phyloP scores from a whole-genome alignment of 2,329 filamentous ascomycete genomes.

The Cladosporium oxysporum region DNA sequence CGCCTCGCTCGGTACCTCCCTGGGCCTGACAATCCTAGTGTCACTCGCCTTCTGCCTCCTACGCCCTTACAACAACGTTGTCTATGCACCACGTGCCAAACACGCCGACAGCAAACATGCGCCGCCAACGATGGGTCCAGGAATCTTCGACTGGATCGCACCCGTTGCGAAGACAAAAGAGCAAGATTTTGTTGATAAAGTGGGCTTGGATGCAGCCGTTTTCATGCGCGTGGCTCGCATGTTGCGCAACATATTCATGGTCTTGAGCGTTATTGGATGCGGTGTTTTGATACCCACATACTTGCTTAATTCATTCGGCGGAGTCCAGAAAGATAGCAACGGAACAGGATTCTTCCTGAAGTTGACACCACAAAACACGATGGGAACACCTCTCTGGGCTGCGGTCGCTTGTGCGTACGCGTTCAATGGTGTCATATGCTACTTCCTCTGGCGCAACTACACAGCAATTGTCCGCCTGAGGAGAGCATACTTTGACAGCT shows the following conservation, averaged over 20 bases:
- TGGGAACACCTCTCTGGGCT: conserved; percentile 51
- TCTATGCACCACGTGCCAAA: conserved; percentile 93
- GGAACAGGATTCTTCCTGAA: conserved; percentile 50
- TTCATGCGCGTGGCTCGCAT: conserved; percentile 88
- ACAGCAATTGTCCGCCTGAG: conserved; percentile 69
- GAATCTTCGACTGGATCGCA: conserved; percentile 82
- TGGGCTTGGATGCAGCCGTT: conserved; percentile 87
- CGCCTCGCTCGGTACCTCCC: conserved; percentile 76
- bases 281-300: conserved; percentile 81
- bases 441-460: conserved; percentile 91
- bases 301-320: conserved; percentile 19
- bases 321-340: no score
- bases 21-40: conserved; percentile 72
- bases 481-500: conserved; percentile 77
- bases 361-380: conserved; percentile 48
- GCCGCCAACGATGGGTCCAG: conserved; percentile 81
- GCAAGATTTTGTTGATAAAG: conserved; percentile 71
- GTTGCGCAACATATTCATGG: conserved; percentile 86
- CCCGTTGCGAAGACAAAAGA: conserved; percentile 80
- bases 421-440: conserved; percentile 73
- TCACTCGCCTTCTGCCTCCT: conserved; percentile 83
- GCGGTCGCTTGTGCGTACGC: conserved; percentile 59
- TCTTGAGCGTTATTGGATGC: conserved; percentile 71
- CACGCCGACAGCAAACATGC: conserved; percentile 88
- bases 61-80: conserved; percentile 84